Conservation (phyloP, 148 eudicot genomes). For the Pharnaceum exiguum region DNA sequence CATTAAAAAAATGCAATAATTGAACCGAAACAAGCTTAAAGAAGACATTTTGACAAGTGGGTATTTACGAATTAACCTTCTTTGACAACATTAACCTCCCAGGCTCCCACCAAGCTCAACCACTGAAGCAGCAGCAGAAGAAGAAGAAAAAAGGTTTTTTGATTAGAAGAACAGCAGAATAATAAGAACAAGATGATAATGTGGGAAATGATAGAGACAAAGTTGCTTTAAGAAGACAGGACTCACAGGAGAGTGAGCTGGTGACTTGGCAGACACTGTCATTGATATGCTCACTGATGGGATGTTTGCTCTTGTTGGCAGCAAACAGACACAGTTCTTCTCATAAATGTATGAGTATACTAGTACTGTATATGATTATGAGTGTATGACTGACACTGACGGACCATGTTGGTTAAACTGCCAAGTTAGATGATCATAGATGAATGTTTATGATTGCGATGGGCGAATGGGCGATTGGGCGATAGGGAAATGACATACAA, state of each 20-base stretch:
- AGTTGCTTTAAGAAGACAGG: too few species aligned
- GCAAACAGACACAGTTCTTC: constrained; percentile 9
- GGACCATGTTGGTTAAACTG: too few species aligned
- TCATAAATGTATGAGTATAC: too few species aligned
- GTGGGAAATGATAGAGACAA: too few species aligned
- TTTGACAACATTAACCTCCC: constrained; percentile 52
- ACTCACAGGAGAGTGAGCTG: constrained; percentile 35
- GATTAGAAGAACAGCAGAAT: too few species aligned
- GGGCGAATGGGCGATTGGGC: too few species aligned
- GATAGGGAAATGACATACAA: too few species aligned
- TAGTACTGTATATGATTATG: too few species aligned
- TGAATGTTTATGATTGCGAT: too few species aligned
- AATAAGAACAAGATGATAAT: too few species aligned
- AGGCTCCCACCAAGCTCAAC: constrained; percentile 79
- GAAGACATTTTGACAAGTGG: constrained; percentile 13
- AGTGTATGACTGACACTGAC: background rate
- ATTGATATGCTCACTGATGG: constrained; percentile 7
- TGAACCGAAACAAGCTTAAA: background rate
- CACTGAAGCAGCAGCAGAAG: constrained; percentile 41
- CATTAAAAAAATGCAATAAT: background rate
- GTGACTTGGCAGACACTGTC: constrained; percentile 30
- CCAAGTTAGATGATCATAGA: too few species aligned
- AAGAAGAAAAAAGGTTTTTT: constrained; percentile 36
- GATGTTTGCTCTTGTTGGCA: background rate
- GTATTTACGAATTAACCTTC: constrained; percentile 57